A percentile compares a stretch with the other conserved stretches of the same genome.
phyloP scores from a whole-genome alignment of 2,329 filamentous ascomycete species.

The Diplocarpon rosae region DNA sequence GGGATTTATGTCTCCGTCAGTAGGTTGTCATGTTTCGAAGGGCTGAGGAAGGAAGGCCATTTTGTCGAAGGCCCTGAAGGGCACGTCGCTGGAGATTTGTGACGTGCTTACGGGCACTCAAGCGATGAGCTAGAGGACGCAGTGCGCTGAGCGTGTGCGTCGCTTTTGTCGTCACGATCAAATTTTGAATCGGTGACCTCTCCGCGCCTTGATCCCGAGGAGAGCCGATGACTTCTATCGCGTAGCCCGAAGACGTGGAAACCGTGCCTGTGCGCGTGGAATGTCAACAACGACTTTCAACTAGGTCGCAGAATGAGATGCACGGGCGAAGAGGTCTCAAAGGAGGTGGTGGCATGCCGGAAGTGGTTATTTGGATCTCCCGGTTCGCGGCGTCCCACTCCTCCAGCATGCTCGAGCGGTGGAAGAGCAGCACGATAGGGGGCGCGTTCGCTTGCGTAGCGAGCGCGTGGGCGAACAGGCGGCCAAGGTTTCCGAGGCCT shows the following conservation, averaged over 20 bases:
- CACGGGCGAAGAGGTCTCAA: too few relatives aligned
- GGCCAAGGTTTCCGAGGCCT: constrained; percentile 71
- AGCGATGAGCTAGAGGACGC: constrained; percentile 36
- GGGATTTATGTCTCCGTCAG: constrained; percentile 42
- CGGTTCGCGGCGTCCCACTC: constrained; percentile 31
- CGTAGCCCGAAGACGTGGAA: constrained; percentile 16
- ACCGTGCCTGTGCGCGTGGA: constrained; percentile 9
- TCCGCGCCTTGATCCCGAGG: not conserved
- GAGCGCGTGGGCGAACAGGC: constrained; percentile 59
- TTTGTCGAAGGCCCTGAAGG: too few relatives aligned
- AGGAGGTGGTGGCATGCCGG: too few relatives aligned
- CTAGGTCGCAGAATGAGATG: too few relatives aligned
- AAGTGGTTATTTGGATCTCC: constrained; percentile 14
- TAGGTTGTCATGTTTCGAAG: too few relatives aligned
- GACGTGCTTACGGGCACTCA: too few relatives aligned
- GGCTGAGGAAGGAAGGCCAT: too few relatives aligned
- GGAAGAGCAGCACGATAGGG: constrained; percentile 68
- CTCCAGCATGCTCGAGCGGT: constrained; percentile 39
- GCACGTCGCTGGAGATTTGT: too few relatives aligned
- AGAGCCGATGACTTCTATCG: constrained; percentile 12
- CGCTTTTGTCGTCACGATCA: constrained; percentile 73
- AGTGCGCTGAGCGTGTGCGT: constrained; percentile 52
- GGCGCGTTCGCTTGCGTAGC: not conserved
- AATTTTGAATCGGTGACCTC: constrained; percentile 46
- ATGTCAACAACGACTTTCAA: too few relatives aligned